Evolutionary conservation across 139 green algal genomes (phyloP), one percentile per base, ranked within the genome.

Genomic region (Desmodesmus armatus): DNA sequence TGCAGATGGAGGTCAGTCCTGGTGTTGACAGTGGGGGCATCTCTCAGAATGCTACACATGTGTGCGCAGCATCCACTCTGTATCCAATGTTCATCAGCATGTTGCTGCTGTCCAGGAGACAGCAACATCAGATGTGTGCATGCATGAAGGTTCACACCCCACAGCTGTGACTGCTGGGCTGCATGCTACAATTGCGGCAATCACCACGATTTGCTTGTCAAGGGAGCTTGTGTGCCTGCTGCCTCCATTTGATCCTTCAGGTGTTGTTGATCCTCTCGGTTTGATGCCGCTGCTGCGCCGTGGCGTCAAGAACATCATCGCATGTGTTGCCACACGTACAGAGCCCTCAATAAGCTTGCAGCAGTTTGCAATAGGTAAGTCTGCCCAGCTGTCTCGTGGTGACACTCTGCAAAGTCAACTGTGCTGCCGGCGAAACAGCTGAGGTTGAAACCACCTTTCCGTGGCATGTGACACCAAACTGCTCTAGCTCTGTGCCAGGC

Each of bases 231-330:
- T 67, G 58, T 23, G 27, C 19, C 55, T 75, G 66, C 75, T 82
- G 43, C 53, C 29, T 21, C 19, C 58, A 29, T 37, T 75, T 37
- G 17, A 51, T 1, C 29, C 0, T 13, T 13, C 53, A 82, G 76
- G 53, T 58, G 76, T 55, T 58, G 76, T 82, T 53, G 76, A 82
- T 58, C 55, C 71, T 21, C 76, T 82, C 21, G 76, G 55, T 0
- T 58, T 82, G 35, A 82, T 82, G 76, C 76, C 76, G 25, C 53
- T 82, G 76, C 55, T 82, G 55, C 33, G 76, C 7, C 76, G 76
- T 33, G 76, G 76, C 37, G 76, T 82, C 7, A 82, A 82, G 55
- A 82, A 82, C 55, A 33, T 82, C 27, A 82, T 82, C 13, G 76
- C 60, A 7, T 82, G 76, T 66, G 76, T 82, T 1, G 76, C 76